These are phyloP conservation scores for Colletotrichum zoysiae DNA, from an alignment of 2,329 filamentous ascomycete species.

Conservation along the genomic window DNA sequence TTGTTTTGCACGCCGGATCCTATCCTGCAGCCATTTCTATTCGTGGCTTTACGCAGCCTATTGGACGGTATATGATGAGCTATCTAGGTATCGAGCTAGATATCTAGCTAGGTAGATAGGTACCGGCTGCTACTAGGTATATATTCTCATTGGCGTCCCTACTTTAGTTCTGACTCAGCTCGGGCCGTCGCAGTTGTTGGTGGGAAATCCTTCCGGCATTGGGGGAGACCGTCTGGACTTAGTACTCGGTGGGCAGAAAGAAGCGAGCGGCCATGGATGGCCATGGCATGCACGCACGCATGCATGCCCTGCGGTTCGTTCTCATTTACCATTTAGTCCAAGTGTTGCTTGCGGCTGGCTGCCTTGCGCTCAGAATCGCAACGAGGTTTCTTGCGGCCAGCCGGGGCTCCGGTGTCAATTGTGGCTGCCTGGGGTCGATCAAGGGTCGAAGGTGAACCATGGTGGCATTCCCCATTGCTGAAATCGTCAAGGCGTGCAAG, in stretches of 20 bases:
- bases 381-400: constrained; percentile 4
- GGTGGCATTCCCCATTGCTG: background rate
- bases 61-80: background rate
- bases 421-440: constrained; percentile 21
- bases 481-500: constrained; percentile 12
- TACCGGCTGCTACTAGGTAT: constrained; percentile 10
- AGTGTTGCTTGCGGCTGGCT: constrained; percentile 23
- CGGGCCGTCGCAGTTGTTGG: background rate
- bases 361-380: background rate
- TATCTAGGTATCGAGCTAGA: too few species aligned
- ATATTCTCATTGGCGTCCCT: background rate
- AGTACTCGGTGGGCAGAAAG: background rate
- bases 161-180: background rate
- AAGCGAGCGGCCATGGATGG: too few species aligned
- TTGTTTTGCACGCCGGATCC: too few species aligned
- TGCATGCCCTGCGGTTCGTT: background rate
- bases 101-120: too few species aligned
- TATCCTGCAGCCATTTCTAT: background rate
- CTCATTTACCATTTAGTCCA: background rate
- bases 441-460: background rate
- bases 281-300: too few species aligned
- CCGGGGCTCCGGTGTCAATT: constrained; percentile 15
- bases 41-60: background rate
- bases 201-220: background rate
- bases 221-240: background rate